Conservation (phyloP, 2,329 filamentous ascomycete species). For the Aspergillus ruber region DNA sequence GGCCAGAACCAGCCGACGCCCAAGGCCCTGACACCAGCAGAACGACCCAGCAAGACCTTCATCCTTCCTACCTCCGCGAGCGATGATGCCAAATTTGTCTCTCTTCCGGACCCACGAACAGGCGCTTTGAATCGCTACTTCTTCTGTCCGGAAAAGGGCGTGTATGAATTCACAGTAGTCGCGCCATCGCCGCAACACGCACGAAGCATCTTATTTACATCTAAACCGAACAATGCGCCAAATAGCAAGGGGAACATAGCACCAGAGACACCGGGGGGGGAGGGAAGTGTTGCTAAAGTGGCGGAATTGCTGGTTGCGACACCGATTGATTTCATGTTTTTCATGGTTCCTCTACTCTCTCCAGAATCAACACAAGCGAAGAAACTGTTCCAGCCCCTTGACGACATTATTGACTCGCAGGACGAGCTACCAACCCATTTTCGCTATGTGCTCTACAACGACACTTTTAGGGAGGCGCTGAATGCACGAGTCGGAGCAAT, state of each 20-base stretch:
- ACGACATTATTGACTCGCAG: slow-evolving; percentile 44
- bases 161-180: slow-evolving; percentile 57
- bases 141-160: slow-evolving; percentile 52
- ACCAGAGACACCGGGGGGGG: slow-evolving; percentile 6
- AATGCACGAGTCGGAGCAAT: slow-evolving; percentile 62
- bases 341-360: slow-evolving; percentile 67
- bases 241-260: slow-evolving; percentile 10
- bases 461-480: slow-evolving; percentile 42
- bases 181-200: slow-evolving; percentile 44
- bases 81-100: slow-evolving; percentile 49
- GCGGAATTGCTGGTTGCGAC: slow-evolving; percentile 80
- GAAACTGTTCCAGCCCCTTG: slow-evolving; percentile 41
- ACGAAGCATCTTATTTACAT: slow-evolving; percentile 51
- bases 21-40: slow-evolving; percentile 16
- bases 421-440: slow-evolving; percentile 37
- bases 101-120: slow-evolving; percentile 50
- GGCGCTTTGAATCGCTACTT: slow-evolving; percentile 46
- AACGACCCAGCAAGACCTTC: slow-evolving; percentile 44
- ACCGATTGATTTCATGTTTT: slow-evolving; percentile 74
- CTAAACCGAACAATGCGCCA: slow-evolving; percentile 11
- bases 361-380: slow-evolving; percentile 34
- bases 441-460: slow-evolving; percentile 34
- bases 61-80: slow-evolving; percentile 51
- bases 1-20: slow-evolving; percentile 9
- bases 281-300: slow-evolving; percentile 55